These are phyloP conservation scores for Thraustotheca clavata DNA, from an alignment of 352 stramenopile species.

Conservation along the genomic window DNA sequence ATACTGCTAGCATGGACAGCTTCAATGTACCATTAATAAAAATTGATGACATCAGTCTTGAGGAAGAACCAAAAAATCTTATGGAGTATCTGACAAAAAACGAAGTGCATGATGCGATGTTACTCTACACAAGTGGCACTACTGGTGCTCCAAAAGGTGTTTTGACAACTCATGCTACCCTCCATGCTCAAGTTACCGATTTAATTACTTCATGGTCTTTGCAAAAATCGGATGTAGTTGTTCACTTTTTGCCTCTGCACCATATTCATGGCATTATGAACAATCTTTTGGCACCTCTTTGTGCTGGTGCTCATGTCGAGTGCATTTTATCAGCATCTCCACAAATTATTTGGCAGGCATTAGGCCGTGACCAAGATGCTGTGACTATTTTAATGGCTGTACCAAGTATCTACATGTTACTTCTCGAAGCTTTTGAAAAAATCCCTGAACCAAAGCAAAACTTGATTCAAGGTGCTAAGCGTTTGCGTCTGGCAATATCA, in stretches of 20 bases:
- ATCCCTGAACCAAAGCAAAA: not conserved
- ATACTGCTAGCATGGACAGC: not conserved
- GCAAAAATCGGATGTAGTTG: conserved; percentile 50
- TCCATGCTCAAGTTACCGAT: conserved; percentile 75
- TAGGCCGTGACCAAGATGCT: not conserved
- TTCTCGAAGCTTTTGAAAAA: conserved; percentile 71
- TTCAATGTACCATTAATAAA: not conserved
- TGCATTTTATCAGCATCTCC: not conserved
- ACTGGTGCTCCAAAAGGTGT: conserved; percentile 76
- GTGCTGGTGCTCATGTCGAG: not conserved
- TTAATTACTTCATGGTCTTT: conserved; percentile 80
- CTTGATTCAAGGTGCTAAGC: not conserved
- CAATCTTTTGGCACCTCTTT: conserved; percentile 49
- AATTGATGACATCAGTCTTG: not conserved
- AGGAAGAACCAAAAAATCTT: not conserved
- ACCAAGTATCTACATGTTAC: conserved; percentile 85
- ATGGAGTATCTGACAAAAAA: not conserved
- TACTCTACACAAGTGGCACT: conserved; percentile 76
- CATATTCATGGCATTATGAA: conserved; percentile 90
- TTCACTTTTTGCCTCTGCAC: conserved; percentile 87
- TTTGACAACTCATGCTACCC: conserved; percentile 51
- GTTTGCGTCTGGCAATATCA: conserved; percentile 50
- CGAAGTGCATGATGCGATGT: not conserved
- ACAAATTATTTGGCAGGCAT: not conserved
- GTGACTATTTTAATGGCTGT: conserved; percentile 88